These are phyloP conservation scores for Suillus alpinus DNA, from an alignment of 768 basidiomycete genomes.

Conservation along the genomic window DNA sequence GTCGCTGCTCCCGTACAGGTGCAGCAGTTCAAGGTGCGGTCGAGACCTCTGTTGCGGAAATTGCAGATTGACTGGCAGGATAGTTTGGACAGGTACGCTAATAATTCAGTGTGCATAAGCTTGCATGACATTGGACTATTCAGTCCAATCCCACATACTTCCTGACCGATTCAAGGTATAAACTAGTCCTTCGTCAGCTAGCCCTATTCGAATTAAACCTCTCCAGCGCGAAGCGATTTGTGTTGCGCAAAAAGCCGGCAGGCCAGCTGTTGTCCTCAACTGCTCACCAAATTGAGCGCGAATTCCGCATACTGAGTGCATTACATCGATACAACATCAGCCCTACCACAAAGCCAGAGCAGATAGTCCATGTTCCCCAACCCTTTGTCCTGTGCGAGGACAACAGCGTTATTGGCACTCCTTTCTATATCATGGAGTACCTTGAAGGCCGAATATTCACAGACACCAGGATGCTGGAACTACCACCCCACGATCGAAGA, in stretches of 20 bases:
- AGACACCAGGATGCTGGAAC: conserved; percentile 72
- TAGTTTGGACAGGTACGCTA: conserved; percentile 83
- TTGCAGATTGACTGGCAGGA: conserved; percentile 1
- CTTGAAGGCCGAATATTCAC: conserved; percentile 93
- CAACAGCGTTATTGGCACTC: conserved; percentile 71
- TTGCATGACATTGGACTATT: not conserved
- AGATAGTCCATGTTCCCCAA: conserved; percentile 78
- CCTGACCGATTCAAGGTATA: conserved; percentile 69
- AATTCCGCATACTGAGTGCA: conserved; percentile 78
- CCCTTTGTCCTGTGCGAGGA: conserved; percentile 86
- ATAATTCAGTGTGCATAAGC: not conserved
- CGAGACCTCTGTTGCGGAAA: not conserved
- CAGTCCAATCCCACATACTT: conserved; percentile 98
- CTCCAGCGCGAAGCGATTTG: conserved; percentile 58
- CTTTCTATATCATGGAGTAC: conserved; percentile 97
- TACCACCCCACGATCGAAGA: conserved; percentile 56
- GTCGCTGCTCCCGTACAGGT: conserved; percentile 68
- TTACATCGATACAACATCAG: conserved; percentile 70
- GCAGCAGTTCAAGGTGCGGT: conserved; percentile 88
- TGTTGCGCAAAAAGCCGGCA: conserved; percentile 90
- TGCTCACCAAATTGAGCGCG: conserved; percentile 94
- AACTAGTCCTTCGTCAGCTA: conserved; percentile 18
- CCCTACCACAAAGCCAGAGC: conserved; percentile 44
- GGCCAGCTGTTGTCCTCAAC: conserved; percentile 86
- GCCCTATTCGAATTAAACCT: conserved; percentile 3